A percentile compares a stretch with the other conserved stretches of the same genome.
Conservation (phyloP, 371 early-diverging fungal genomes). For the Dinochytrium kinnereticum region DNA sequence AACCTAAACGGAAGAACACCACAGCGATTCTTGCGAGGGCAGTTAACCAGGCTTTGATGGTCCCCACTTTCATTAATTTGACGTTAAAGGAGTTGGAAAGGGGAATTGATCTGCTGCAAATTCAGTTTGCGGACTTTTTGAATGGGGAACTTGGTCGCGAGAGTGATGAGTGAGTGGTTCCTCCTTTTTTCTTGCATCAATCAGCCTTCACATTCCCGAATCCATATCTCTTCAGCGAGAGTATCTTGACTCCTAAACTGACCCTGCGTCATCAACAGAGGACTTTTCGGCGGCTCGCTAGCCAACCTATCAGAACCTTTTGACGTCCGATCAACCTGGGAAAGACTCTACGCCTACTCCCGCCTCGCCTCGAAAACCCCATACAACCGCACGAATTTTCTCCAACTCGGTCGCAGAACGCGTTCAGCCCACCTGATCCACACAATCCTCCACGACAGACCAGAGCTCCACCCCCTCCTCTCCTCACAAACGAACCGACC, state of each 20-base stretch:
- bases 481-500: background rate
- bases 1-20: no score
- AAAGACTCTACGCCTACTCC: slow-evolving; percentile 9
- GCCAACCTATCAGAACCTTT: background rate
- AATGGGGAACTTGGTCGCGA: background rate
- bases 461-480: slow-evolving; percentile 11
- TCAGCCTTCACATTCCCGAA: background rate
- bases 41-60: no score
- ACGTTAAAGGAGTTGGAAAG: background rate
- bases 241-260: background rate
- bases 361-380: background rate
- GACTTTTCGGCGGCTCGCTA: background rate
- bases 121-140: background rate
- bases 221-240: background rate
- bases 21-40: no score
- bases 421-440: slow-evolving; percentile 12
- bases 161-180: background rate
- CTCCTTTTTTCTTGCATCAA: background rate
- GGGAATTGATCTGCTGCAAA: background rate
- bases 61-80: no score
- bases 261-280: background rate
- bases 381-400: slow-evolving; percentile 21
- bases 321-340: background rate
- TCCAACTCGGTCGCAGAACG: slow-evolving; percentile 24
- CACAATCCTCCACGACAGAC: slow-evolving; percentile 10